Evolutionary conservation across 257 asterid genomes (phyloP), one percentile per base, ranked within the genome.

Genomic region (Orobanche coerulescens): DNA sequence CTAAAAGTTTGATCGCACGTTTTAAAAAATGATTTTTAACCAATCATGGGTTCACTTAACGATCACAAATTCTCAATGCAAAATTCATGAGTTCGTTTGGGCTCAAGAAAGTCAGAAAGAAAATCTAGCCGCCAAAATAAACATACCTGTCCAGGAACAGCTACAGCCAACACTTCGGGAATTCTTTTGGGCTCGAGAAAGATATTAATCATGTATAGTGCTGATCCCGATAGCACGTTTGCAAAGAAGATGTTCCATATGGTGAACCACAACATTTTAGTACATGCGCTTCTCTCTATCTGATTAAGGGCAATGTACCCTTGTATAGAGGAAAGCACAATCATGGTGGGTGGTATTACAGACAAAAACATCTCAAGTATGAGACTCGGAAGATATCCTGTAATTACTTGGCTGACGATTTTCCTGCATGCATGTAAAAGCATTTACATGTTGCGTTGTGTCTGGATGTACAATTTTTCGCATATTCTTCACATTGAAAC

Each of bases 331-430:
- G 99, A 86, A 20, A 93, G 75, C 74, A 81, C 73, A 26, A 93
- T 42, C 97, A 93, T 86, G 71, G 83, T 73, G 13, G 95, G 87
- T 39, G 97, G 99, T 66, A 93, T 79, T 20, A 80, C 56, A 59
- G 77, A 75, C 33, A 83, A 71, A 71, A 89, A 89, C 72, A 59
- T 31, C 72, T 84, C 86, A 66, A 93, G 99, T 64, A 93, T 77
- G 64, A 86, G 86, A 82, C 97, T 93, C 18, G 99, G 99, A 68
- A 93, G 83, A 85, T 93, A 93, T 67, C 99, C 99, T 6, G 99
- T 93, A 53, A 93, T 64, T 66, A 89, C 84, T 78, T 79, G 88
- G 79, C 94, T 79, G 67, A 93, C 72, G 61, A 89, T 47, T 43
- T 73, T 47, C 72, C 98, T 93, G 95, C 80, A 78, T 44, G 34